Percentiles rank a stretch among this genome's conserved stretches.
These are phyloP conservation scores for Porcisia deanei DNA, from an alignment of 208 protist species.

Conservation along the genomic window DNA sequence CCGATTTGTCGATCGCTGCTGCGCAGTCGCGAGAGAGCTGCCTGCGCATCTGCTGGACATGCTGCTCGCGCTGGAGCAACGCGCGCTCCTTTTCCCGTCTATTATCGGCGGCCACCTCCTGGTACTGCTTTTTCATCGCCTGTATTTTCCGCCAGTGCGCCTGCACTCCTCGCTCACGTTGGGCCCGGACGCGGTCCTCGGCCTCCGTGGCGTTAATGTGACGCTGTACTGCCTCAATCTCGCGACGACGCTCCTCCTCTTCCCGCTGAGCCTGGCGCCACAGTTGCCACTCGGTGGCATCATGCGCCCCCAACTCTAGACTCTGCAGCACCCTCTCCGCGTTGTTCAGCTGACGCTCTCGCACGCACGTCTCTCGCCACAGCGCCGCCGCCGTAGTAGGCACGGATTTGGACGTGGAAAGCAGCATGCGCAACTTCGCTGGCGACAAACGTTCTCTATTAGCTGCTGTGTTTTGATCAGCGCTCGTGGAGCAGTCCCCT, in stretches of 20 bases:
- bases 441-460: constrained; percentile 11
- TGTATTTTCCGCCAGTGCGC: constrained; percentile 23
- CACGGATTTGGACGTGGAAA: constrained; percentile 39
- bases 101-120: constrained; percentile 12
- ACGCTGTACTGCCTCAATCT: constrained; percentile 34
- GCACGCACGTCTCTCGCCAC: constrained; percentile 57
- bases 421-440: constrained; percentile 31
- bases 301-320: constrained; percentile 46
- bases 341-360: constrained; percentile 40
- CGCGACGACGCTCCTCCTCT: constrained; percentile 29
- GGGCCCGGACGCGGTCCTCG: constrained; percentile 27
- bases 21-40: constrained; percentile 35
- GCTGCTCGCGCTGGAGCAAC: constrained; percentile 18
- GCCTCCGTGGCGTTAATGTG: constrained; percentile 47
- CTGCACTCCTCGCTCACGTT: constrained; percentile 22
- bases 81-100: constrained; percentile 14
- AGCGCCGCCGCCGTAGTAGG: constrained; percentile 56
- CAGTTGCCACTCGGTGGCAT: constrained; percentile 51
- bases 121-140: constrained; percentile 20
- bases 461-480: not conserved
- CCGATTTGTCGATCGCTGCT: constrained; percentile 29
- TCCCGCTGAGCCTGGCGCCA: constrained; percentile 55
- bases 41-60: constrained; percentile 29
- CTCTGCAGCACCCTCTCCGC: constrained; percentile 40
- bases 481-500: not conserved